phyloP scores from a whole-genome alignment of 148 eudicot genomes.

The Rhododendron simsii region DNA sequence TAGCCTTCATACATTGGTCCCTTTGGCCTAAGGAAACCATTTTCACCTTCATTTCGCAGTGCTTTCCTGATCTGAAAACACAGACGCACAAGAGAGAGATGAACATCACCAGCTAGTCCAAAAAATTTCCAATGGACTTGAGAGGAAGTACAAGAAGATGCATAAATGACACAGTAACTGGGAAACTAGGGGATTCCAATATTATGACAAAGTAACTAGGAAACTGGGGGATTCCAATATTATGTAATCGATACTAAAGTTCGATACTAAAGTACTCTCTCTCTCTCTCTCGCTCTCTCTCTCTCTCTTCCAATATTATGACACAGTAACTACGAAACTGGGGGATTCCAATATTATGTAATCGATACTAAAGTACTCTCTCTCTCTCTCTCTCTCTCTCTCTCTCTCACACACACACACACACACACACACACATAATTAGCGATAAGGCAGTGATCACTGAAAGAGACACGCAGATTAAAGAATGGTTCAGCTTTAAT shows the following conservation, averaged over 20 bases:
- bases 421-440: background rate
- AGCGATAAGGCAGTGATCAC: background rate
- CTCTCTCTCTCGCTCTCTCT: no score
- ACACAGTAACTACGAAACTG: background rate
- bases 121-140: background rate
- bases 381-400: no score
- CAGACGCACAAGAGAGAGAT: background rate
- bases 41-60: conserved; percentile 70
- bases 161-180: background rate
- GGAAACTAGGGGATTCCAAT: background rate
- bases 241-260: background rate
- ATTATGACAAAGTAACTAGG: background rate
- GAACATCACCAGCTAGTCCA: background rate
- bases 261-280: no score
- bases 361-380: background rate
- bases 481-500: background rate
- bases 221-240: background rate
- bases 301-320: background rate
- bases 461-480: background rate
- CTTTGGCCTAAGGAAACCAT: conserved; percentile 74
- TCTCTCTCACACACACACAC: background rate
- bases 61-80: conserved; percentile 57
- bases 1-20: conserved; percentile 40
- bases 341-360: background rate
- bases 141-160: background rate